A percentile compares a stretch with the other conserved stretches of the same genome.
These are phyloP conservation scores for Suhomyces bolitotheri DNA, from an alignment of 1,139 yeast genomes.

Conservation along the genomic window DNA sequence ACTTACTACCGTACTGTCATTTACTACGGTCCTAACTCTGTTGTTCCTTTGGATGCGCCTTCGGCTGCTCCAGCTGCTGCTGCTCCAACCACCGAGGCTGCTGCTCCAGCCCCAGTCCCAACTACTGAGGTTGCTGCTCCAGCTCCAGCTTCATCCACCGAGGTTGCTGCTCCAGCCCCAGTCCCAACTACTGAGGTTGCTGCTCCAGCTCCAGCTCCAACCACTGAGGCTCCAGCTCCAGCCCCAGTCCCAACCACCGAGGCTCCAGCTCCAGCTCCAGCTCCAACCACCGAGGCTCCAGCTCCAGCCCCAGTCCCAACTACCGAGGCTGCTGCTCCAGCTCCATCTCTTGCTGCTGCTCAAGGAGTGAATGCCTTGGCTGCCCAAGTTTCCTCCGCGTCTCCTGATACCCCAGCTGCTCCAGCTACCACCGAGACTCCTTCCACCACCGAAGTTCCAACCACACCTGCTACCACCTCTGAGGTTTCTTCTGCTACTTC, in stretches of 20 bases:
- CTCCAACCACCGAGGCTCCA: slow-evolving; percentile 1
- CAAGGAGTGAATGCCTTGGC: slow-evolving; percentile 1
- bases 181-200: background rate
- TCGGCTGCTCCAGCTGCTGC: slow-evolving; percentile 5
- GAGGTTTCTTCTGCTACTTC: slow-evolving; percentile 21
- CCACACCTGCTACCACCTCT: slow-evolving; percentile 21
- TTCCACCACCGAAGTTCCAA: slow-evolving; percentile 19
- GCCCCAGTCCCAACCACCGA: background rate
- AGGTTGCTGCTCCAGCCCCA: background rate
- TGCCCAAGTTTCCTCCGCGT: slow-evolving; percentile 2
- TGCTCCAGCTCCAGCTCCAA: background rate
- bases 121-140: slow-evolving; percentile 1
- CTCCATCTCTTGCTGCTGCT: slow-evolving; percentile 1
- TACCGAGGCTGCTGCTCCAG: slow-evolving; percentile 4
- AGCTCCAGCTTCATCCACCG: background rate
- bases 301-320: slow-evolving; percentile 9
- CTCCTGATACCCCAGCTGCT: slow-evolving; percentile 5
- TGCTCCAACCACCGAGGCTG: slow-evolving; percentile 8
- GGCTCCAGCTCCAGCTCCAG: slow-evolving; percentile 1
- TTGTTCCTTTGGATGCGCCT: slow-evolving; percentile 4
- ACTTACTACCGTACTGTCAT: slow-evolving; percentile 19
- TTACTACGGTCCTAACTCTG: slow-evolving; percentile 4
- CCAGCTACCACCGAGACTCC: slow-evolving; percentile 12
- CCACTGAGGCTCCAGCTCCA: background rate
- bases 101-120: slow-evolving; percentile 8